Conservation (phyloP, 176 grass and related monocot species). For the Themeda triandra region DNA sequence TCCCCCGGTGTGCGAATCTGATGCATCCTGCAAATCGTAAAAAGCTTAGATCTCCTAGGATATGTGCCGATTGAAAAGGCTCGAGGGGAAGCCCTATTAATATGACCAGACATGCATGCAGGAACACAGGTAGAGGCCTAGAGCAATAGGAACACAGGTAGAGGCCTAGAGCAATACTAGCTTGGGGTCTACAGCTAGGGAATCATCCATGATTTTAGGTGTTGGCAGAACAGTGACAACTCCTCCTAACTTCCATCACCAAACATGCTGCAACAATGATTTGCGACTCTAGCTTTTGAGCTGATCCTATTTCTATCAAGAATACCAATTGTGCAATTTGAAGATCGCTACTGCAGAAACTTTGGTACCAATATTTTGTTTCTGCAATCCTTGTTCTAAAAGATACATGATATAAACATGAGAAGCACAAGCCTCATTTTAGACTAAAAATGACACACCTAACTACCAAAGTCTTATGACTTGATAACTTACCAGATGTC, state of each 20-base stretch:
- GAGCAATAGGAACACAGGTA: too few relatives aligned
- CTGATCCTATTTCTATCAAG: neutral
- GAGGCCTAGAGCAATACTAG: neutral
- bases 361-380: neutral
- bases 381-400: neutral
- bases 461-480: neutral
- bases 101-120: neutral
- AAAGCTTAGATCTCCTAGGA: neutral
- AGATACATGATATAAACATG: neutral
- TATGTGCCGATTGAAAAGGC: neutral
- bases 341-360: neutral
- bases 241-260: neutral
- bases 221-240: neutral
- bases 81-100: neutral
- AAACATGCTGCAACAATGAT: conserved; percentile 12
- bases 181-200: neutral
- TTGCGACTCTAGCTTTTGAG: neutral
- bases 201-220: neutral
- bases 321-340: neutral
- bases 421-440: neutral
- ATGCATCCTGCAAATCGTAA: conserved; percentile 5
- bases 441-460: neutral
- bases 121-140: neutral
- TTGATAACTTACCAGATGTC: conserved; percentile 7
- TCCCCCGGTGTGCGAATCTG: neutral